Percentiles rank a stretch among this genome's conserved stretches.
Conservation (phyloP, 805 yeast species). For the Limtongia smithiae region DNA sequence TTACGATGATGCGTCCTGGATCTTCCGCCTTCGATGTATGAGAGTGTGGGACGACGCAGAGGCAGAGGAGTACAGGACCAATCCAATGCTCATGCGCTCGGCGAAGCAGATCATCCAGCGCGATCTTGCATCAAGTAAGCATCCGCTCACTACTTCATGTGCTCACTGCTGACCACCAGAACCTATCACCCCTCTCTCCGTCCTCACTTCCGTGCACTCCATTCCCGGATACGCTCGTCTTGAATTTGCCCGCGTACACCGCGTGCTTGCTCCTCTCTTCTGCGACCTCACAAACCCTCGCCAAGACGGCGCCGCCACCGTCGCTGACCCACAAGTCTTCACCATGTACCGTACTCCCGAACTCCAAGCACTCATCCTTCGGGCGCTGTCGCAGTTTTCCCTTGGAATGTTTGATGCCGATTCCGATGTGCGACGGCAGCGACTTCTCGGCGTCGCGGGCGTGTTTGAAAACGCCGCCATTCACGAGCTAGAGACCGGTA, state of each 20-base stretch:
- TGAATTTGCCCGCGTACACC: conserved; percentile 43
- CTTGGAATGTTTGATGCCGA: conserved; percentile 33
- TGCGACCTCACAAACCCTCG: conserved; percentile 43
- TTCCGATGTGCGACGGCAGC: conserved; percentile 38
- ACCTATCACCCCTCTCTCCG: conserved; percentile 38
- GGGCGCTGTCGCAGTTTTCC: conserved; percentile 43
- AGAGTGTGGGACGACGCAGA: conserved; percentile 38
- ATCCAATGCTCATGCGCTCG: conserved; percentile 2
- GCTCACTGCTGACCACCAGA: not conserved
- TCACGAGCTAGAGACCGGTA: conserved; percentile 60
- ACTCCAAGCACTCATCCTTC: conserved; percentile 48
- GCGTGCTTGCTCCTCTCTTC: conserved; percentile 45
- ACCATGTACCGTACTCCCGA: conserved; percentile 48
- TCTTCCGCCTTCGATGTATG: conserved; percentile 15
- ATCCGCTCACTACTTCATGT: not conserved
- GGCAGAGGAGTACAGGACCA: conserved; percentile 9
- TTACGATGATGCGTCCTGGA: conserved; percentile 27
- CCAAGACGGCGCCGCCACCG: conserved; percentile 23
- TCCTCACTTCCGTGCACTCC: conserved; percentile 37
- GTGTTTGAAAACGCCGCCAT: conserved; percentile 69
- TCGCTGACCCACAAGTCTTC: conserved; percentile 47
- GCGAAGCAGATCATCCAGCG: conserved; percentile 11
- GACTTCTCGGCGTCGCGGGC: conserved; percentile 56
- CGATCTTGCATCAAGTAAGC: conserved; percentile 12
- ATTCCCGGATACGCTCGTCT: conserved; percentile 38